Evolutionary conservation across 2,329 filamentous ascomycete genomes (phyloP).

Genomic region (Fusarium tjaetaba): DNA sequence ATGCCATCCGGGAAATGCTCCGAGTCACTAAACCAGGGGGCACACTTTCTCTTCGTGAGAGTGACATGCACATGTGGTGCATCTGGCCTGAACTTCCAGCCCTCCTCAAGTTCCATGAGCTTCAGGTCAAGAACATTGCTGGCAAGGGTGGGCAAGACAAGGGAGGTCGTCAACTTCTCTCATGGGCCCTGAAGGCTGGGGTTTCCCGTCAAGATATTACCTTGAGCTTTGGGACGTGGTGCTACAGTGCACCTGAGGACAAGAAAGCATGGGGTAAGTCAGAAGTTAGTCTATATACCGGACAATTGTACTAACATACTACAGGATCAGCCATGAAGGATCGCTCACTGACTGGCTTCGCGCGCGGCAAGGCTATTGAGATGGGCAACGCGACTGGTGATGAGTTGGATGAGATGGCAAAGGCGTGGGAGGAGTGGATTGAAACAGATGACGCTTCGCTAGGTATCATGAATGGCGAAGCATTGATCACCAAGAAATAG

Average conservation of each 20-base stretch:
- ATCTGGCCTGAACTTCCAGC: slow-evolving; percentile 43
- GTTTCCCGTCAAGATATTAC: slow-evolving; percentile 35
- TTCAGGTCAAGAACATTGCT: slow-evolving; percentile 29
- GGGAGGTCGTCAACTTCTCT: slow-evolving; percentile 43
- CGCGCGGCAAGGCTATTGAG: slow-evolving; percentile 40
- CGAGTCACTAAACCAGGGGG: slow-evolving; percentile 56
- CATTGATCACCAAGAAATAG: slow-evolving; percentile 39
- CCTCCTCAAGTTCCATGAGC: slow-evolving; percentile 39
- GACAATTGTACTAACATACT: neutral
- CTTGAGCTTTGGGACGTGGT: slow-evolving; percentile 46
- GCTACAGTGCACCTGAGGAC: slow-evolving; percentile 41
- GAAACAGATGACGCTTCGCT: slow-evolving; percentile 42
- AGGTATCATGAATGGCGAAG: slow-evolving; percentile 45
- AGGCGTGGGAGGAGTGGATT: slow-evolving; percentile 44
- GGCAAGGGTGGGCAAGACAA: slow-evolving; percentile 42
- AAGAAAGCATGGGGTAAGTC: slow-evolving; percentile 43
- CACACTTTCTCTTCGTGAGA: slow-evolving; percentile 51
- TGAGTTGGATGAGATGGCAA: slow-evolving; percentile 43
- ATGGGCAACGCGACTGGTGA: slow-evolving; percentile 37
- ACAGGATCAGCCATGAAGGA: slow-evolving; percentile 43
- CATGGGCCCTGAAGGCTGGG: slow-evolving; percentile 43
- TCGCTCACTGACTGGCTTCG: slow-evolving; percentile 38
- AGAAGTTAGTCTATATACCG: fast-evolving
- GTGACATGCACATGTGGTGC: slow-evolving; percentile 45
- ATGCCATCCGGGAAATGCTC: slow-evolving; percentile 53